Evolutionary conservation across 805 yeast species (phyloP), one percentile per base, ranked within the genome.

Genomic region (Dipodascus albidus): DNA sequence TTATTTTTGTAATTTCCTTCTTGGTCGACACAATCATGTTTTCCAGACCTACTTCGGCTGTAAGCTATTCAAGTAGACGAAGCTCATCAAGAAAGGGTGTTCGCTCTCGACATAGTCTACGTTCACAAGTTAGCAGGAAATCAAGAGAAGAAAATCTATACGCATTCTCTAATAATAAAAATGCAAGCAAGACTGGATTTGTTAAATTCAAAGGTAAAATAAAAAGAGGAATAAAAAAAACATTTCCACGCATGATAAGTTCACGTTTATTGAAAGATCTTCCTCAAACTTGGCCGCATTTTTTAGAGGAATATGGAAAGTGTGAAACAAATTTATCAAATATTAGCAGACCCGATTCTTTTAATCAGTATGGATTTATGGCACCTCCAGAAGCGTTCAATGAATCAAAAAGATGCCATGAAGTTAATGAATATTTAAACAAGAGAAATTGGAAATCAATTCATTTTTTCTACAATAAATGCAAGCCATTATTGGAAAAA

Each of bases 301-400:
- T 47, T 23, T 8, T 47, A n/a, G 49, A 47, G n/a, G 31, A 47
- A n/a, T 47, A 47, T 23, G 49, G 31, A 3, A 47, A 23, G 44
- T 50, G 56, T 20, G 52, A 42, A 21, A 41, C 23, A 41, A 50
- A 59, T 42, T 51, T 56, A 33, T 52, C 57, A 2, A 69, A 68
- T 19, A 75, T 82, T 2, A 73, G 75, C 1, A 69, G 80, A 51
- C 91, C 91, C 0, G 66, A 75, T 0, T 77, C 82, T 57, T 72
- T 80, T 54, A 62, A 69, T 20, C 69, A 65, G 3, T 63, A 67
- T 2, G 78, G 79, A 1, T 67, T 79, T 52, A 70, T 83, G 68
- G 70, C 73, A 24, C 81, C 90, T 0, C 91, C 91, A 0, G 79
- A 74, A 21, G 71, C 79, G 48, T 74, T 74, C 58, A 66, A 74